Evolutionary conservation across 2,329 filamentous ascomycete species (phyloP).

Genomic region (Phaeomoniella chlamydospora): DNA sequence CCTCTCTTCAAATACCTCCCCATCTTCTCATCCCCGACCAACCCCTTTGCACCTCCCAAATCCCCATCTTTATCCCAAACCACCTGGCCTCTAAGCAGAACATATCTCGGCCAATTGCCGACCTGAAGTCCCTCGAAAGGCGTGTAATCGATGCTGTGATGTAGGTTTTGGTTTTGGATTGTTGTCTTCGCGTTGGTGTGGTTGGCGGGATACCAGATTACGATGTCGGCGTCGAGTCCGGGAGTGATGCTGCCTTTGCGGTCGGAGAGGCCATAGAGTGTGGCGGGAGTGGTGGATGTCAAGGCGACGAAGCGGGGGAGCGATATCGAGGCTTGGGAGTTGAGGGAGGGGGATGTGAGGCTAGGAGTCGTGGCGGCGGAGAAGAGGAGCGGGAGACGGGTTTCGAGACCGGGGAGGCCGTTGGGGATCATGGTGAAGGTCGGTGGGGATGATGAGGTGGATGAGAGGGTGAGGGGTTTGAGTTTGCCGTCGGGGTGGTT

Average conservation of each 20-base stretch:
- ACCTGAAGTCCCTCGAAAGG: slow-evolving; percentile 19
- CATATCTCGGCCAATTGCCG: slow-evolving; percentile 20
- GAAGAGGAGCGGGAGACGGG: slow-evolving; percentile 24
- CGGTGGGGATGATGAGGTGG: slow-evolving; percentile 3
- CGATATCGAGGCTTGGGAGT: slow-evolving; percentile 8
- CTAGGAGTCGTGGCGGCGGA: slow-evolving; percentile 9
- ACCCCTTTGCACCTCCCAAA: slow-evolving; percentile 11
- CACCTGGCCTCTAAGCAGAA: slow-evolving; percentile 17
- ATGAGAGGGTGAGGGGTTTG: slow-evolving; percentile 13
- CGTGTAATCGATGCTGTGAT: slow-evolving; percentile 21
- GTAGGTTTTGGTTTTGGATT: slow-evolving; percentile 17
- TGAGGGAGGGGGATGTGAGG: not conserved
- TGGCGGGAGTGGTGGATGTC: slow-evolving; percentile 28
- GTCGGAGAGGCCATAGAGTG: slow-evolving; percentile 25
- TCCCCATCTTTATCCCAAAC: slow-evolving; percentile 16
- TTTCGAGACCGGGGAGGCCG: slow-evolving; percentile 28
- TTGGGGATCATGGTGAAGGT: slow-evolving; percentile 27
- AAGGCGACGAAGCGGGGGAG: slow-evolving; percentile 29
- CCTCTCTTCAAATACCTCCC: slow-evolving; percentile 22
- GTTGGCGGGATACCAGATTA: slow-evolving; percentile 23
- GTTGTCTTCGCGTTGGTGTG: slow-evolving; percentile 6
- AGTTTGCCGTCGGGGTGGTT: slow-evolving; percentile 23
- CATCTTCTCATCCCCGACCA: slow-evolving; percentile 16
- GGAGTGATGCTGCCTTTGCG: slow-evolving; percentile 25
- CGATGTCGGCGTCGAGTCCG: slow-evolving; percentile 27